Conservation (phyloP, 1,139 yeast species). For the Kazachstania sp. region DNA sequence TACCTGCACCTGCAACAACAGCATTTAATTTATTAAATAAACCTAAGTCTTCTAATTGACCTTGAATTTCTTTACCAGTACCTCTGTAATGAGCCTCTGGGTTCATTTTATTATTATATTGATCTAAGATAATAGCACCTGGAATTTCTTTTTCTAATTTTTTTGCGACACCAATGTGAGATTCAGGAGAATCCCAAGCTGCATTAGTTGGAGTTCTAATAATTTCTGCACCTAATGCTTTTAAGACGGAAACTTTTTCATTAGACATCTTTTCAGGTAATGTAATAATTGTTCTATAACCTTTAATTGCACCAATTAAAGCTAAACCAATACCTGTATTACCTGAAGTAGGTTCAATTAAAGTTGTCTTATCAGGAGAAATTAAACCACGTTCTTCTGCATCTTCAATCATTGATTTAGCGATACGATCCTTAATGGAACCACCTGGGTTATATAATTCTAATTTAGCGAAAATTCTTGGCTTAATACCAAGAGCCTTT, state of each 20-base stretch:
- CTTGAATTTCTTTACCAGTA: constrained; percentile 82
- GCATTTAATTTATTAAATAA: constrained; percentile 64
- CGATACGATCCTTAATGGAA: constrained; percentile 91
- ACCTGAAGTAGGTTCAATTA: constrained; percentile 87
- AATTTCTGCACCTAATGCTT: constrained; percentile 86
- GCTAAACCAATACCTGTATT: constrained; percentile 88
- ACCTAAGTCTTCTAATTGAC: constrained; percentile 38
- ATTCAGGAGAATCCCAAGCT: constrained; percentile 89
- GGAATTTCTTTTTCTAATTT: constrained; percentile 78
- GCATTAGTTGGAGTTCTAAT: constrained; percentile 91
- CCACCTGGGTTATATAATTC: constrained; percentile 92
- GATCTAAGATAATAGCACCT: constrained; percentile 78
- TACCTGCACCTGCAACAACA: constrained; percentile 86
- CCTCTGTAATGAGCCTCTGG: constrained; percentile 81
- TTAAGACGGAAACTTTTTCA: constrained; percentile 80
- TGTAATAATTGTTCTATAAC: constrained; percentile 81
- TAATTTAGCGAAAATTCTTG: constrained; percentile 76
- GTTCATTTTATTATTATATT: constrained; percentile 69
- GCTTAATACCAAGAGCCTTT: constrained; percentile 67
- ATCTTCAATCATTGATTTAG: constrained; percentile 74
- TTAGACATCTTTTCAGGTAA: constrained; percentile 90
- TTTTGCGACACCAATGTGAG: constrained; percentile 83
- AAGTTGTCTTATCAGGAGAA: constrained; percentile 69
- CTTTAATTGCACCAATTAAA: constrained; percentile 76
- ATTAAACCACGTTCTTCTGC: constrained; percentile 74